Evolutionary conservation across 108 stramenopile genomes (phyloP), one percentile per base, ranked within the genome.

Genomic region (Discostella pseudostelligera): DNA sequence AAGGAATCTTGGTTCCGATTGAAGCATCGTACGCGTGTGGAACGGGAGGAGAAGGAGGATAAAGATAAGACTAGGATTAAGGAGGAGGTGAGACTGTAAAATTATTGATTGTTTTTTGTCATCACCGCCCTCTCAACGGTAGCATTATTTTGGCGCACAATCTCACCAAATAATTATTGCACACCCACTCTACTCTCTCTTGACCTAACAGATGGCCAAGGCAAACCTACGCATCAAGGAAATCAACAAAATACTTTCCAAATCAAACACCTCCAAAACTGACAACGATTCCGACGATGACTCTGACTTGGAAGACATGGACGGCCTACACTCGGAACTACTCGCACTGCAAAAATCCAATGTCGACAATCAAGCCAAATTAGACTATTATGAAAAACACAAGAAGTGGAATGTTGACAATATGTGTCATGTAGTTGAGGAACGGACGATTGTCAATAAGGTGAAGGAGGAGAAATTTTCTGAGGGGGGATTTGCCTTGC

Each of bases 381-480:
- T 97, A 46, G 93, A 94, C 29, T 80, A 92, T 20, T 96, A 96
- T 63, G 96, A 97, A 83, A 93, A 95, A 74, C 90, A 96, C 70
- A 95, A 95, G 77, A 97, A 94, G 76, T 96, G 95, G 96, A 98
- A 97, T 69, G 92, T 96, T 14, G 97, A 98, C 62, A 98, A 98
- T 73, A 94, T 98, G 80, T 94, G 92, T 77, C 75, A 89, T 67
- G 92, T 97, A 25, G 87, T 82, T 57, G 94, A 96, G 63, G 96
- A 98, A 69, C 67, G 92, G 54, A 97, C 97, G 22, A 85, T 96
- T 72, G 83, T 98, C 14, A 97, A 94, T 76, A 59, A 79, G 36
- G 93, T 83, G 42, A 86, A 50, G 20, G 85, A 90, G 56, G 62
- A 54, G 25, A 87, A 83, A 42, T 89, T 87, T 64, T 80, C 86